A percentile compares a stretch with the other conserved stretches of the same genome.
These are phyloP conservation scores for Malania oleifera DNA, from an alignment of 164 flowering plant species.

Conservation along the genomic window DNA sequence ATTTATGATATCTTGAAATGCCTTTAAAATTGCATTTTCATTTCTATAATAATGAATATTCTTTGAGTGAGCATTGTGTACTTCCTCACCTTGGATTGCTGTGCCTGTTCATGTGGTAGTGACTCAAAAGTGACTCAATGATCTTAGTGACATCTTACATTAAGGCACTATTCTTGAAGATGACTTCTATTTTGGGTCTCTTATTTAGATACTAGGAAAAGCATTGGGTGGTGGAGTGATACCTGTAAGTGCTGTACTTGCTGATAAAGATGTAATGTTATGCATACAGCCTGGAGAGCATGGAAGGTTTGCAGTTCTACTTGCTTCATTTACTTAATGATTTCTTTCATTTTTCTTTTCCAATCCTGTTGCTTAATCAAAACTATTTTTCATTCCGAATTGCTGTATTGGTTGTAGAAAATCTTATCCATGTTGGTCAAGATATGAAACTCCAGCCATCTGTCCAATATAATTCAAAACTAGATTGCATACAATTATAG, in stretches of 20 bases:
- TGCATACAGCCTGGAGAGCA: slow-evolving; percentile 92
- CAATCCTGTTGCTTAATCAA: background rate
- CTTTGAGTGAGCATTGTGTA: no score
- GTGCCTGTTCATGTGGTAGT: no score
- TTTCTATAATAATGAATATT: no score
- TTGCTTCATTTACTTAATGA: background rate
- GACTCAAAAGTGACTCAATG: no score
- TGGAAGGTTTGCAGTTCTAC: slow-evolving; percentile 66
- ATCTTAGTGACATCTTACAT: no score
- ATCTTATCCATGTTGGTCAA: background rate
- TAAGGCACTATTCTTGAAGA: background rate
- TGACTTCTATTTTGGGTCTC: slow-evolving; percentile 4
- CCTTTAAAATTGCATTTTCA: no score
- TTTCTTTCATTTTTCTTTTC: background rate
- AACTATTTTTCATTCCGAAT: background rate
- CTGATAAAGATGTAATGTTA: slow-evolving; percentile 94
- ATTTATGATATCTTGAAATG: no score
- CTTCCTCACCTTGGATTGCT: no score
- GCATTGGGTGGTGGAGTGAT: slow-evolving; percentile 96
- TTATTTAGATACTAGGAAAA: slow-evolving; percentile 78
- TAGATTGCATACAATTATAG: background rate
- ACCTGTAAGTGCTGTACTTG: slow-evolving; percentile 93
- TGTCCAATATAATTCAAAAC: no score
- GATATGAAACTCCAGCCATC: no score
- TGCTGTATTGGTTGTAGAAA: no score